Conservation (phyloP, 1,284 basidiomycete species). For the Vanrija humicola region DNA sequence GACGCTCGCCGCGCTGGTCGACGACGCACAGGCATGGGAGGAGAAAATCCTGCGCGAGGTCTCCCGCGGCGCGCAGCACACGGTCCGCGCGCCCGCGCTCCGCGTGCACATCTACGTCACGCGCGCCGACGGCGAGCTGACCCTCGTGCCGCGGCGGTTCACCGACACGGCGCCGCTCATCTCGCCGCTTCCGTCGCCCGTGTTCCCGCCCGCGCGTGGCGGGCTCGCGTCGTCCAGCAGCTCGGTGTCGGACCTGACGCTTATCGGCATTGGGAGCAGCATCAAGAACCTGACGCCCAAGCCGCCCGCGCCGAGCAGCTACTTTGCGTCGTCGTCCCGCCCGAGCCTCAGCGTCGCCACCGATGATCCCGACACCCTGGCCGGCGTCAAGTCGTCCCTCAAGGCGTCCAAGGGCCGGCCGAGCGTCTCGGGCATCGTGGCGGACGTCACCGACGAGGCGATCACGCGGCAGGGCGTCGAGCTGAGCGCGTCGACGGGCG, state of each 20-base stretch:
- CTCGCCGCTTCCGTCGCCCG: not conserved
- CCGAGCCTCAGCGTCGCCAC: conserved; percentile 2
- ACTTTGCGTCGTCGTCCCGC: conserved; percentile 11
- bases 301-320: not conserved
- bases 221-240: too few relatives aligned
- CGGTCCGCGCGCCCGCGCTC: conserved; percentile 13
- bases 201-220: too few relatives aligned
- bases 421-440: conserved; percentile 15
- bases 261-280: not conserved
- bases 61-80: conserved; percentile 2
- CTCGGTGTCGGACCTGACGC: not conserved
- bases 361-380: too few relatives aligned
- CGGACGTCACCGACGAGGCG: conserved; percentile 17
- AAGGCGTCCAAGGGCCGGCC: conserved; percentile 20
- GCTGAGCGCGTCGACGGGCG: conserved; percentile 20
- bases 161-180: not conserved
- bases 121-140: conserved; percentile 27
- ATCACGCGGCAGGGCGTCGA: conserved; percentile 9
- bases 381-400: conserved; percentile 13
- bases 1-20: conserved; percentile 29
- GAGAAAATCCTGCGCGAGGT: conserved; percentile 20
- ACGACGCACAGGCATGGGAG: conserved; percentile 31
- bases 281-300: not conserved
- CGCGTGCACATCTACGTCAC: conserved; percentile 37
- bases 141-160: conserved; percentile 5